phyloP scores from a whole-genome alignment of 2,329 filamentous ascomycete species.

The Pseudogymnoascus sp. region DNA sequence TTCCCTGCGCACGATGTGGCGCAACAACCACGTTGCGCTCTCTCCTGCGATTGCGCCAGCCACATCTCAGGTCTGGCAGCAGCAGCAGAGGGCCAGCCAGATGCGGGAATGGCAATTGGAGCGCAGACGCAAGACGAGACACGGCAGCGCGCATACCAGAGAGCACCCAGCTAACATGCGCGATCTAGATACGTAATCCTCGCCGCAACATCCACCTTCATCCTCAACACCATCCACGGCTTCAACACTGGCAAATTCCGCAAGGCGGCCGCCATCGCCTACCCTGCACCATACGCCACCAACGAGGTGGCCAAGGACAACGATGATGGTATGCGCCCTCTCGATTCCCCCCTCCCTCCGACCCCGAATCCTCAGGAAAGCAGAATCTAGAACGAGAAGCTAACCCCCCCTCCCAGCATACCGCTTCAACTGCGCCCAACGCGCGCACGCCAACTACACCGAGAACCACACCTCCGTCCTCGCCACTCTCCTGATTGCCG shows the following conservation, averaged over 20 bases:
- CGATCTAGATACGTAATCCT: constrained; percentile 51
- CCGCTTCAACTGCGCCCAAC: constrained; percentile 59
- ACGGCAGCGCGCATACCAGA: neutral
- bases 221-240: constrained; percentile 50
- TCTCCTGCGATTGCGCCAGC: neutral
- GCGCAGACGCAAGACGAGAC: neutral
- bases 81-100: neutral
- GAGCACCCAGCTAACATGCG: neutral
- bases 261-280: constrained; percentile 46
- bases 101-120: neutral
- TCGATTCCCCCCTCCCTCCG: no score
- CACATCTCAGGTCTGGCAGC: neutral
- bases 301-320: constrained; percentile 48
- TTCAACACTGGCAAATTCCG: constrained; percentile 42
- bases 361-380: no score
- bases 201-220: constrained; percentile 48
- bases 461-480: constrained; percentile 53
- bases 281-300: constrained; percentile 51
- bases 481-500: constrained; percentile 46
- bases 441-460: constrained; percentile 55
- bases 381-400: no score
- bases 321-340: constrained; percentile 34
- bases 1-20: neutral
- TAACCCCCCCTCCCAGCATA: constrained; percentile 21
- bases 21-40: neutral